Evolutionary conservation across 2,329 filamentous ascomycete species (phyloP), one percentile per base, ranked within the genome.

Genomic region (Colletotrichum sp.): DNA sequence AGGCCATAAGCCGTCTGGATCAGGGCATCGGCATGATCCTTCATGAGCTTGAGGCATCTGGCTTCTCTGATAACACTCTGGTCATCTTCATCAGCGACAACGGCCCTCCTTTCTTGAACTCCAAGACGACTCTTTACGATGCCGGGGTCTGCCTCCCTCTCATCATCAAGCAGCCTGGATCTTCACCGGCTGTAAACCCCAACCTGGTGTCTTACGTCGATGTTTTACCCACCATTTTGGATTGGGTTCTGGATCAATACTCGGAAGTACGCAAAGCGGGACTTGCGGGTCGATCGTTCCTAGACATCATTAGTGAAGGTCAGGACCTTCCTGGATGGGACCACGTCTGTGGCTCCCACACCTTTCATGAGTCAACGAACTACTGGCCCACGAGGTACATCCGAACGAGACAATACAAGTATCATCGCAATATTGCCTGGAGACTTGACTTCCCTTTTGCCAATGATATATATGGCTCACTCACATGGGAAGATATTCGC

Each of bases 371-470:
- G 75, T 81, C 87, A 3, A 85, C 84, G 8, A 89, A 89, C 77
- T 90, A 89, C 80, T 90, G 85, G 84, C 88, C 89, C 0, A 90
- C 88, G 2, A 84, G 88, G 15, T 87, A 84, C 77, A 80, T 89
- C 44, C 86, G 88, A n/a, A 84, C 80, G 4, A 79, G 78, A 0
- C 80, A 81, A 12, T 59, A 59, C 24, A 59, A 59, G 26, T 28
- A 59, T 1, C 24, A 59, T 30, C 55, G 55, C 8, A 59, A 59
- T 30, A 28, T 59, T 30, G 24, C 55, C 1, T 59, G 55, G 55
- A 59, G 55, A 59, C 55, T 59, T 4, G 87, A 89, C 72, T 89
- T 90, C 75, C 86, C 88, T 2, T 88, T 90, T 65, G 84, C 86
- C 0, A 84, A 82, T 13, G 88, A 89, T 76, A 80, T 90, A 1